phyloP scores from a whole-genome alignment of 306 rosid species.

The Cajanus cajan region DNA sequence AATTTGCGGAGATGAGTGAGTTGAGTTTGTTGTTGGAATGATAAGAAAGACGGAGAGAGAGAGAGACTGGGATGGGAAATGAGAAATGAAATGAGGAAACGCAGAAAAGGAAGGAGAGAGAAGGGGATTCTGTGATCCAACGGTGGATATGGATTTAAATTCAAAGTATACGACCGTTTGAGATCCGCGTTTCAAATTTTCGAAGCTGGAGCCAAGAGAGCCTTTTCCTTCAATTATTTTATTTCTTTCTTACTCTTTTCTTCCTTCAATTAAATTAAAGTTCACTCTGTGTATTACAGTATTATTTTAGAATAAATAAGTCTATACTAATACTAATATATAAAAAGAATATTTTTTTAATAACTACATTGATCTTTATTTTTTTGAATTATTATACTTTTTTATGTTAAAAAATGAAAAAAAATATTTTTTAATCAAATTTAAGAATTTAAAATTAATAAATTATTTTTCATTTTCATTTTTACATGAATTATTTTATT shows the following conservation, averaged over 20 bases:
- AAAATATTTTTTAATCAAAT: too few relatives aligned
- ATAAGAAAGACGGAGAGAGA: background rate
- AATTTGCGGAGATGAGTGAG: background rate
- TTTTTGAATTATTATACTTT: too few relatives aligned
- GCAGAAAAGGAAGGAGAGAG: slow-evolving; percentile 16
- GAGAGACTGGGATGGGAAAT: background rate
- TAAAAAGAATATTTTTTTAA: too few relatives aligned
- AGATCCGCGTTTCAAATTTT: slow-evolving; percentile 43
- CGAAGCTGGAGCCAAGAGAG: slow-evolving; percentile 37
- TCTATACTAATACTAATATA: too few relatives aligned
- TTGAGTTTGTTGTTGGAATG: slow-evolving; percentile 4
- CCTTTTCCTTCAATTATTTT: background rate
- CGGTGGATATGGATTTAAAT: slow-evolving; percentile 39
- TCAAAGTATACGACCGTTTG: slow-evolving; percentile 53
- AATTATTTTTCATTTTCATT: too few relatives aligned
- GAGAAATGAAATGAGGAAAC: background rate
- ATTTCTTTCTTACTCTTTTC: background rate
- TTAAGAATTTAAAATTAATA: too few relatives aligned
- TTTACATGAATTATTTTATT: too few relatives aligned
- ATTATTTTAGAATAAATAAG: too few relatives aligned
- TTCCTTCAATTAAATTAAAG: too few relatives aligned
- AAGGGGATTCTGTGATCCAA: slow-evolving; percentile 35
- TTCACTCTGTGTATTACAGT: too few relatives aligned
- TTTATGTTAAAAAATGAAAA: too few relatives aligned
- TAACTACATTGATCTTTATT: too few relatives aligned